phyloP scores from a whole-genome alignment of 352 stramenopile species.

The Globisporangium cystogenes region DNA sequence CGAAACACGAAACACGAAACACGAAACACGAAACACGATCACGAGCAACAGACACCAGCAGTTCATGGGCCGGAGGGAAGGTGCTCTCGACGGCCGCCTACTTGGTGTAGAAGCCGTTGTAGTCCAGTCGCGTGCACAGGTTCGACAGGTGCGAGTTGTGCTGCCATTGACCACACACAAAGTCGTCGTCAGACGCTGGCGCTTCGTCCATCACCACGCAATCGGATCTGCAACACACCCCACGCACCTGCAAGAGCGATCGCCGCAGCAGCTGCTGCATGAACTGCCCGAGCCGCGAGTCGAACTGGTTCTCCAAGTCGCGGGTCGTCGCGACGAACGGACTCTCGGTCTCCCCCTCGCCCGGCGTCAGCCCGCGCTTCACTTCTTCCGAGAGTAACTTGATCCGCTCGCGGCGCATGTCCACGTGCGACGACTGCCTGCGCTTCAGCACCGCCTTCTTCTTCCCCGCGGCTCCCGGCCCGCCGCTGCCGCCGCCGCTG shows the following conservation, averaged over 20 bases:
- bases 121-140: constrained; percentile 54
- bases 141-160: constrained; percentile 68
- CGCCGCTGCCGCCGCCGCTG: constrained; percentile 4
- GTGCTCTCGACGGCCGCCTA: constrained; percentile 10
- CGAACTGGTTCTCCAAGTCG: constrained; percentile 83
- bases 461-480: constrained; percentile 30
- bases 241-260: constrained; percentile 69
- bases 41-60: not conserved
- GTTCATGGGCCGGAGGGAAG: not conserved
- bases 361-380: constrained; percentile 60
- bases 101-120: constrained; percentile 72
- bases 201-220: not conserved
- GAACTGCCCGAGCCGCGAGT: constrained; percentile 82
- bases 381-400: constrained; percentile 79
- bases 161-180: constrained; percentile 13
- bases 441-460: constrained; percentile 50
- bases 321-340: constrained; percentile 71
- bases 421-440: constrained; percentile 65
- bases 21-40: too few species aligned
- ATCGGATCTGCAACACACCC: not conserved
- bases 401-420: constrained; percentile 74
- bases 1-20: too few species aligned
- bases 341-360: constrained; percentile 62
- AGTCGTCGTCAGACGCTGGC: not conserved
- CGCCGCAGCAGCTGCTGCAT: constrained; percentile 86